These are phyloP conservation scores for Phytopythium montanum DNA, from an alignment of 352 stramenopile genomes.

Conservation along the genomic window DNA sequence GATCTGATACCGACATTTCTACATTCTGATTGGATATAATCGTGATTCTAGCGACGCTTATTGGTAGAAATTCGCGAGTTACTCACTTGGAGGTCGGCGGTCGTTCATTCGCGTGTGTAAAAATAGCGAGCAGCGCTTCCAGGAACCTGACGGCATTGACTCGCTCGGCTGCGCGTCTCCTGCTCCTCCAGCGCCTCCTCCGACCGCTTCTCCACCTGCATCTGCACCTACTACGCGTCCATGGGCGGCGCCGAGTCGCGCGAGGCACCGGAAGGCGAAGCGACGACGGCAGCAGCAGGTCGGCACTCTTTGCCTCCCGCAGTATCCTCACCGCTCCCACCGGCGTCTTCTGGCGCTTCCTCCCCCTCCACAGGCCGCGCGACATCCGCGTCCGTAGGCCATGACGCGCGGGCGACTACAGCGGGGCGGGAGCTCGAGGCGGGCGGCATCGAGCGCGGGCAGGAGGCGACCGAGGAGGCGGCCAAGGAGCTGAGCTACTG, in stretches of 20 bases:
- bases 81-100: not conserved
- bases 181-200: not conserved
- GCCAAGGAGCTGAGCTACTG: slow-evolving; percentile 78
- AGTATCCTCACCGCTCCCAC: slow-evolving; percentile 13
- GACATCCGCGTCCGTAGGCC: slow-evolving; percentile 23
- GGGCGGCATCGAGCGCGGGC: slow-evolving; percentile 70
- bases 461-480: slow-evolving; percentile 71
- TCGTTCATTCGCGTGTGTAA: not conserved
- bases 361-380: slow-evolving; percentile 10
- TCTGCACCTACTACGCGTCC: not conserved
- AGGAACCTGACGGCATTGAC: not conserved
- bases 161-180: not conserved
- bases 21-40: not conserved
- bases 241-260: slow-evolving; percentile 65
- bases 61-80: not conserved
- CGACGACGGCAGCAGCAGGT: slow-evolving; percentile 11
- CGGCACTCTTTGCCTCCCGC: slow-evolving; percentile 7
- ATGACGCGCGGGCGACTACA: slow-evolving; percentile 10
- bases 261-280: slow-evolving; percentile 20
- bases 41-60: not conserved
- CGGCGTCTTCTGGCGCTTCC: slow-evolving; percentile 6
- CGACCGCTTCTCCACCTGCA: not conserved
- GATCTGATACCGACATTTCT: not conserved
- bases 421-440: slow-evolving; percentile 25
- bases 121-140: not conserved